phyloP scores from a whole-genome alignment of 441 rosid genomes.

The Isatis lusitanica region DNA sequence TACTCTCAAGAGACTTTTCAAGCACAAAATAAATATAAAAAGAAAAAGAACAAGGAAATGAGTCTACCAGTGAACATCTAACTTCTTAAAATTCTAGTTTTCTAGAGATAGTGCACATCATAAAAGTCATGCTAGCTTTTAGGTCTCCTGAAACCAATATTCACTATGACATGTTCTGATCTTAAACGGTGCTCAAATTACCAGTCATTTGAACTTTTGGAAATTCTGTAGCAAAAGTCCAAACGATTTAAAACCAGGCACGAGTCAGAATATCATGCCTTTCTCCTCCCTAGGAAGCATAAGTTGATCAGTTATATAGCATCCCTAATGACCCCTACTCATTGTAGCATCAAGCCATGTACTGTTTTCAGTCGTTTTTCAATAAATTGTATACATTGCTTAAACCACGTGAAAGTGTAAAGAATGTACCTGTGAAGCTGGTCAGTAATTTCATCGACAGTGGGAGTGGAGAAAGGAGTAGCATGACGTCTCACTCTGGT shows the following conservation, averaged over 20 bases:
- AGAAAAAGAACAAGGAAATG: neutral
- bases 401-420: slow-evolving; percentile 7
- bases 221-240: neutral
- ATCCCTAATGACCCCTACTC: neutral
- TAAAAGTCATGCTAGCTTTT: slow-evolving; percentile 1
- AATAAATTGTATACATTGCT: neutral
- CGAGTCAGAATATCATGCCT: neutral
- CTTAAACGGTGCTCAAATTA: neutral
- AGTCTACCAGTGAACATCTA: neutral
- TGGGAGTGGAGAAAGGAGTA: slow-evolving; percentile 85
- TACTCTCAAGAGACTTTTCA: neutral
- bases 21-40: neutral
- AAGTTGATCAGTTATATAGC: neutral
- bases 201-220: neutral
- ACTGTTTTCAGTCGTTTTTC: neutral
- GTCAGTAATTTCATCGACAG: slow-evolving; percentile 66
- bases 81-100: neutral
- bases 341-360: slow-evolving; percentile 1
- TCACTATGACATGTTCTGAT: slow-evolving; percentile 5
- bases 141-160: slow-evolving; percentile 6
- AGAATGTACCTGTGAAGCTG: slow-evolving; percentile 80
- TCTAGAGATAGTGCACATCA: neutral
- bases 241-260: neutral
- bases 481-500: slow-evolving; percentile 66
- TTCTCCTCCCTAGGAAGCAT: neutral